A percentile compares a stretch with the other conserved stretches of the same genome.
Conservation (phyloP, 2,329 filamentous ascomycete species). For the Diaporthe aspalathi region DNA sequence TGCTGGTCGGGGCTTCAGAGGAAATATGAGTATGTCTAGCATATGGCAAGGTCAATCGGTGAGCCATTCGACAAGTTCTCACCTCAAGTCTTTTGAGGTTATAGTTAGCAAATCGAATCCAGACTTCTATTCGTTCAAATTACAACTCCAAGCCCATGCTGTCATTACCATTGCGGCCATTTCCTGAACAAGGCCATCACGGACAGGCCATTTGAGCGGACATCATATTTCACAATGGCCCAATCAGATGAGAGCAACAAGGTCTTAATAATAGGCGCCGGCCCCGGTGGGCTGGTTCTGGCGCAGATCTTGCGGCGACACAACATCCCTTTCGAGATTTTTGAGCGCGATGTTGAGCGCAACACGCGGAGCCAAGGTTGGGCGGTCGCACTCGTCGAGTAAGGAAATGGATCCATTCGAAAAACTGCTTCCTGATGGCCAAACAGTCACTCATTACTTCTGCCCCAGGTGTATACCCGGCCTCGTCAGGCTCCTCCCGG, state of each 20-base stretch:
- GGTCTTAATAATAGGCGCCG: neutral
- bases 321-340: neutral
- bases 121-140: neutral
- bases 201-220: no score
- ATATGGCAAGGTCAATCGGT: neutral
- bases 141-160: neutral
- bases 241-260: neutral
- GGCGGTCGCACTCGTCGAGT: neutral
- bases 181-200: no score
- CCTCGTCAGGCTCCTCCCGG: neutral
- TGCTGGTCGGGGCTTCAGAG: neutral
- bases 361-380: neutral
- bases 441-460: neutral
- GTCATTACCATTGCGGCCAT: neutral
- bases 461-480: neutral
- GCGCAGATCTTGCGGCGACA: neutral
- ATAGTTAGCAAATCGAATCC: no score
- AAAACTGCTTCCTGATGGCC: accelerated
- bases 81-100: neutral
- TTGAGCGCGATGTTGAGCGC: neutral
- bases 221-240: accelerated
- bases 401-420: neutral
- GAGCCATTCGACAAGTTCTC: neutral
- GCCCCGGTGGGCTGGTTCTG: neutral
- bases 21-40: neutral